Evolutionary conservation across 352 stramenopile genomes (phyloP).

Genomic region (Phytopythium oedochilum): DNA sequence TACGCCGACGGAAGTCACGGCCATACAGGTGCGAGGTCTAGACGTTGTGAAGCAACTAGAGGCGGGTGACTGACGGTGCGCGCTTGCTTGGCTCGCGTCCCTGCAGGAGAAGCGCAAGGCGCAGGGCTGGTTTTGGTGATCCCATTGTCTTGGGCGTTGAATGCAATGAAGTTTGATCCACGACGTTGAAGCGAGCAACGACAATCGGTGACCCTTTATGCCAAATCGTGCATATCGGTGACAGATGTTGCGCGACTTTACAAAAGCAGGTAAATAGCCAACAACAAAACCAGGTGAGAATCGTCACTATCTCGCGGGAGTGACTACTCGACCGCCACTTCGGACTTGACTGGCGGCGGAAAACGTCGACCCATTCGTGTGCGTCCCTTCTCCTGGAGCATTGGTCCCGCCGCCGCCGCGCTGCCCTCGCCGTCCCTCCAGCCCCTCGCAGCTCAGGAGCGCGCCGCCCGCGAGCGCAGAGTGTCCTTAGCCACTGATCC

Average conservation of each 20-base stretch:
- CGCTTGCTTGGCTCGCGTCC: background rate
- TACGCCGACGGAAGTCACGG: constrained; percentile 51
- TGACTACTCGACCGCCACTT: background rate
- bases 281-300: no score
- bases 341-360: constrained; percentile 2
- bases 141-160: background rate
- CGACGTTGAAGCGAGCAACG: no score
- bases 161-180: background rate
- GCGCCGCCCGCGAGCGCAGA: no score
- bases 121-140: constrained; percentile 67
- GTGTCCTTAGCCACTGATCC: no score
- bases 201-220: no score
- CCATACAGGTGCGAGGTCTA: constrained; percentile 43
- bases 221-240: no score
- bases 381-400: background rate
- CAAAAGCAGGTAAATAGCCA: no score
- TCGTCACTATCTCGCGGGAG: background rate
- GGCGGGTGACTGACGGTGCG: background rate
- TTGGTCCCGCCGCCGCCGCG: background rate
- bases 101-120: constrained; percentile 52
- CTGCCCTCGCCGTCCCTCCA: no score
- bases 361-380: background rate
- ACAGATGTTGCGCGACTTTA: constrained; percentile 1
- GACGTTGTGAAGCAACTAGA: background rate
- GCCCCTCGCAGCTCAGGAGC: no score